phyloP scores from a whole-genome alignment of 2,329 filamentous ascomycete species.

The Aspergillus sp. region DNA sequence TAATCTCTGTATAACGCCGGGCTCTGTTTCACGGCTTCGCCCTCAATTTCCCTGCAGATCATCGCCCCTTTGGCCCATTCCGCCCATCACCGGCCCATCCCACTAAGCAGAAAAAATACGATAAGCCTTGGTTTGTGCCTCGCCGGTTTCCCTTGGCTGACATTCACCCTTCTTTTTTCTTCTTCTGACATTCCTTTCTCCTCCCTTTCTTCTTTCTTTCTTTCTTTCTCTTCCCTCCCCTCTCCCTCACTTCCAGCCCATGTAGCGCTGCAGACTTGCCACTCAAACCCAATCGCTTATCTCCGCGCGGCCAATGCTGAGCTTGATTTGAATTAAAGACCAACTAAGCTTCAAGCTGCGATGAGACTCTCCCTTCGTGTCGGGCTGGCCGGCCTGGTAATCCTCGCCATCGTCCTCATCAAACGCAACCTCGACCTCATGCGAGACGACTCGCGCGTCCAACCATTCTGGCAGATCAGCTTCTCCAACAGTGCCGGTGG shows the following conservation, averaged over 20 bases:
- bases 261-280: too few species aligned
- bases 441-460: slow-evolving; percentile 13
- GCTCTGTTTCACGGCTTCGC: too few species aligned
- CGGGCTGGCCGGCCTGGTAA: slow-evolving; percentile 24
- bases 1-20: too few species aligned
- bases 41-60: too few species aligned
- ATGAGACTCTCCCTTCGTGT: slow-evolving; percentile 23
- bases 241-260: not conserved
- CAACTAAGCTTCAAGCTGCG: slow-evolving; percentile 2
- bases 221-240: slow-evolving; percentile 2
- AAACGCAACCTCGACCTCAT: slow-evolving; percentile 18
- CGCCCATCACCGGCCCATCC: too few species aligned
- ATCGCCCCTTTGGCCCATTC: too few species aligned
- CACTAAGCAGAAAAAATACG: too few species aligned
- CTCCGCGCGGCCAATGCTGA: too few species aligned
- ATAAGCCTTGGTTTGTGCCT: too few species aligned
- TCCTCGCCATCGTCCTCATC: slow-evolving; percentile 23
- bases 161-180: not conserved
- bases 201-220: slow-evolving; percentile 2
- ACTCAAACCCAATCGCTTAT: too few species aligned
- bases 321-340: too few species aligned
- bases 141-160: not conserved
- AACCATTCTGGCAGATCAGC: slow-evolving; percentile 23
- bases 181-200: slow-evolving; percentile 1
- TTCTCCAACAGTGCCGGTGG: slow-evolving; percentile 6